Evolutionary conservation across 495 filamentous ascomycete species (phyloP).

Genomic region (Coniosporium apollinis): DNA sequence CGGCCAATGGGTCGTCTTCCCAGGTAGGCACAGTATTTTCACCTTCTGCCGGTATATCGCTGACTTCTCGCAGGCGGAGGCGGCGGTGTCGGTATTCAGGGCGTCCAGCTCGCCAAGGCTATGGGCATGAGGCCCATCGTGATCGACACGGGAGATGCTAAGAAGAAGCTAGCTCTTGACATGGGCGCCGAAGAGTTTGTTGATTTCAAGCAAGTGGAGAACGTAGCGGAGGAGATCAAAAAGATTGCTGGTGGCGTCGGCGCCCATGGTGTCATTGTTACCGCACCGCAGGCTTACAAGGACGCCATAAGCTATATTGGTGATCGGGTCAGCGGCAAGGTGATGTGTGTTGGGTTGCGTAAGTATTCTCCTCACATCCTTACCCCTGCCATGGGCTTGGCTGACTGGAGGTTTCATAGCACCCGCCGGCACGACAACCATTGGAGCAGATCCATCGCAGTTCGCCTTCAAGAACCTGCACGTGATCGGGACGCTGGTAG

Average conservation of each 20-base stretch:
- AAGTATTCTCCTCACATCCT: background rate
- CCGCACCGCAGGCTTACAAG: conserved; percentile 15
- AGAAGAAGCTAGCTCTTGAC: conserved; percentile 24
- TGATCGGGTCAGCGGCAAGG: conserved; percentile 23
- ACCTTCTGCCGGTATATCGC: background rate
- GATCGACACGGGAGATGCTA: conserved; percentile 29
- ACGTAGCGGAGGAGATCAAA: conserved; percentile 25
- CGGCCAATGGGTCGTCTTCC: conserved; percentile 29
- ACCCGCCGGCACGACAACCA: conserved; percentile 15
- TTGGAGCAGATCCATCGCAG: conserved; percentile 28
- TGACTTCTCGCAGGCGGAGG: conserved; percentile 15
- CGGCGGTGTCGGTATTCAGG: conserved; percentile 26
- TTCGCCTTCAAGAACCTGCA: conserved; percentile 29
- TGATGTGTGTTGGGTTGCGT: conserved; percentile 28
- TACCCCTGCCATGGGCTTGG: no score
- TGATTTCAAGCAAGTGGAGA: conserved; percentile 26
- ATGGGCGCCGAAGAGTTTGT: conserved; percentile 37
- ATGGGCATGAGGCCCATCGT: conserved; percentile 39
- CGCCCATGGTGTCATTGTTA: conserved; percentile 34
- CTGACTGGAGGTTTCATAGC: no score
- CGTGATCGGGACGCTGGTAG: conserved; percentile 32
- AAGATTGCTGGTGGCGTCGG: conserved; percentile 28
- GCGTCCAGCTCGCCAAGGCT: conserved; percentile 27
- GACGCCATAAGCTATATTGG: conserved; percentile 20
- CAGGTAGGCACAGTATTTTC: no score